These are phyloP conservation scores for Rhodotorula diobovata DNA, from an alignment of 768 basidiomycete genomes.

Conservation along the genomic window DNA sequence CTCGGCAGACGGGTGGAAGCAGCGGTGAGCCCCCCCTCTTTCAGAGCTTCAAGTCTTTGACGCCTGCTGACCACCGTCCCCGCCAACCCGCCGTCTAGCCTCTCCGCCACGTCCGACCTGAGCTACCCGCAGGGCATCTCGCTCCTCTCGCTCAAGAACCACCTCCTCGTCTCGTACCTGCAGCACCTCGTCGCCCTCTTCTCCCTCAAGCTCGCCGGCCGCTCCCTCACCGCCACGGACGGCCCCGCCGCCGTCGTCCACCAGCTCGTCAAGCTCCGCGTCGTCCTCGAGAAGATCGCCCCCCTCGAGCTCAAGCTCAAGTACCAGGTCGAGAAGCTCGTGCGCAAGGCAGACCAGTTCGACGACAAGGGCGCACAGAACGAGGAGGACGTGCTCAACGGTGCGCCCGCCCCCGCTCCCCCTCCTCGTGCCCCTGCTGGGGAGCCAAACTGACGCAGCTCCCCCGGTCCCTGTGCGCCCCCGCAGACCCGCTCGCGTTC, in stretches of 20 bases:
- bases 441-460: neutral
- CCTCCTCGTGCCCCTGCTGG: no score
- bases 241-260: constrained; percentile 55
- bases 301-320: constrained; percentile 78
- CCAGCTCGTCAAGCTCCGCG: constrained; percentile 68
- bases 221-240: constrained; percentile 29
- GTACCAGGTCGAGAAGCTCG: constrained; percentile 94
- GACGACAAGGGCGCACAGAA: constrained; percentile 48
- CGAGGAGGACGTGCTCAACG: constrained; percentile 46
- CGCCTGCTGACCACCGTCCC: neutral
- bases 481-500: constrained; percentile 81
- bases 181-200: constrained; percentile 71
- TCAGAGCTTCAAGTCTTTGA: neutral
- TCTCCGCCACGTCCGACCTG: constrained; percentile 16
- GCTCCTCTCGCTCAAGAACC: constrained; percentile 79
- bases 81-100: neutral
- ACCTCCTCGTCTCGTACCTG: constrained; percentile 75
- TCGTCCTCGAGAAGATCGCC: constrained; percentile 83
- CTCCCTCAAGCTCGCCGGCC: constrained; percentile 36
- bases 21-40: neutral
- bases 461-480: no score
- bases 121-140: constrained; percentile 65
- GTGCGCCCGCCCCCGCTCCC: constrained; percentile 21
- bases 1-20: constrained; percentile 15
- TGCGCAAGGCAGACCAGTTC: constrained; percentile 63